Evolutionary conservation across 2,329 filamentous ascomycete species (phyloP), one percentile per base, ranked within the genome.

Genomic region (Hymenotorrendiella dingleyae): DNA sequence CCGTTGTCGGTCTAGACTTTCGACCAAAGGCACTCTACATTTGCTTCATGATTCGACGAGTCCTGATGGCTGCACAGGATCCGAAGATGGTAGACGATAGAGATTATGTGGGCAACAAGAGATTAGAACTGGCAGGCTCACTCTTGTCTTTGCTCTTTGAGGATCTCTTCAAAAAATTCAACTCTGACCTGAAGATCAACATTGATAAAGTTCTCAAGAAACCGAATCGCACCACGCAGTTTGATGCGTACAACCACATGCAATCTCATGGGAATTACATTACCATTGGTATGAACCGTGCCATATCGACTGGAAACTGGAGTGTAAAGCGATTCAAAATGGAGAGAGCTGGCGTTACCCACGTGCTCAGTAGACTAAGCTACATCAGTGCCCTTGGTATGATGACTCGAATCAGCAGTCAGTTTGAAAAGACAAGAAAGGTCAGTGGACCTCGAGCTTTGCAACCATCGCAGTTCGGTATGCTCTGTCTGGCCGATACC

Each of bases 381-480:
- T 98, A 97, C 61, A 96, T 98, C 63, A 86, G 85, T 50, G 93
- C 93, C 21, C 77, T 98, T 21, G 94, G 94, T 49, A 98, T 98
- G 94, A 98, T 98, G 93, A 98, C 93, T 11, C 78, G 93, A 64
- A 97, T 98, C 59, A 93, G 85, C 64, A 94, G 86, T 74, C 93
- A 98, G 68, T 98, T 98, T 59, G 93, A 98, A 63, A 98, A 98
- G 74, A 97, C 93, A 2, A 74, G 93, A 55, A 98, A 98, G 66
- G 90, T 98, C 48, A 90, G 84, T 60, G 94, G 94, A 53, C 93
- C 94, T 57, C 83, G 93, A 76, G 93, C 94, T 14, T 73, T 98
- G 36, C 93, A 98, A 60, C 90, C 93, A 6, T 98, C 93, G 1
- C 93, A 98, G 55, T 98, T 95, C 69, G 93, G 93, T 55, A 96